phyloP scores from a whole-genome alignment of 139 green algal species.

The Pleodorina starrii region DNA sequence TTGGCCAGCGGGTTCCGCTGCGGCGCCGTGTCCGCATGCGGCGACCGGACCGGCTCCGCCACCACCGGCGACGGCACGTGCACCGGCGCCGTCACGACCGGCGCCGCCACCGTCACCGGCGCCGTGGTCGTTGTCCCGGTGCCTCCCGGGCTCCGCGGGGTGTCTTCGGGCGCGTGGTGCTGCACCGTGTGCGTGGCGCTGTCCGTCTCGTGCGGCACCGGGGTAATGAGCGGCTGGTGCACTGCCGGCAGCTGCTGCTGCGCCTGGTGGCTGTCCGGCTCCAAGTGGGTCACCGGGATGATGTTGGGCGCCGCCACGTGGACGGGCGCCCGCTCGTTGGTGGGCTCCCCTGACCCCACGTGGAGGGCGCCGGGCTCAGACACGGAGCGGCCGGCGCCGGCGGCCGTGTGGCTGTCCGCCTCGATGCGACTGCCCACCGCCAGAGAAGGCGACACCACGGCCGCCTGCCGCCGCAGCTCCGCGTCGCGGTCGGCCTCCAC shows the following conservation, averaged over 20 bases:
- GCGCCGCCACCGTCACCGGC: background rate
- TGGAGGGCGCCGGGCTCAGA: slow-evolving; percentile 11
- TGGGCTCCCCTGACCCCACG: background rate
- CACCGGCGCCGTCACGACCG: background rate
- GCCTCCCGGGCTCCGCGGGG: background rate
- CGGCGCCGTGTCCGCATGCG: background rate
- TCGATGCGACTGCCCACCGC: slow-evolving; percentile 27
- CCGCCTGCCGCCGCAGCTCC: background rate
- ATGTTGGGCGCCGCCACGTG: background rate
- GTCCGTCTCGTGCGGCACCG: slow-evolving; percentile 13
- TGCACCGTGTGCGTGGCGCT: background rate
- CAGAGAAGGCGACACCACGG: background rate
- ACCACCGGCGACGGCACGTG: background rate
- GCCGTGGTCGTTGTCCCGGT: background rate
- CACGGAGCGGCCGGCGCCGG: background rate
- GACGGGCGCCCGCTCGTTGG: background rate
- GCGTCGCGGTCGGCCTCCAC: slow-evolving; percentile 17
- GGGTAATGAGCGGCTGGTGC: background rate
- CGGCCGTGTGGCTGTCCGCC: background rate
- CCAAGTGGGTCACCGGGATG: background rate
- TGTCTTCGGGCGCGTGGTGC: background rate
- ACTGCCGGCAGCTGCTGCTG: background rate
- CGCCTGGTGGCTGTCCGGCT: slow-evolving; percentile 8
- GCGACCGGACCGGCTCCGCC: background rate
- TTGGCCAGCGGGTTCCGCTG: background rate